A percentile compares a stretch with the other conserved stretches of the same genome.
Evolutionary conservation across 2,329 filamentous ascomycete species (phyloP).

Genomic region (Penicillium sp.): DNA sequence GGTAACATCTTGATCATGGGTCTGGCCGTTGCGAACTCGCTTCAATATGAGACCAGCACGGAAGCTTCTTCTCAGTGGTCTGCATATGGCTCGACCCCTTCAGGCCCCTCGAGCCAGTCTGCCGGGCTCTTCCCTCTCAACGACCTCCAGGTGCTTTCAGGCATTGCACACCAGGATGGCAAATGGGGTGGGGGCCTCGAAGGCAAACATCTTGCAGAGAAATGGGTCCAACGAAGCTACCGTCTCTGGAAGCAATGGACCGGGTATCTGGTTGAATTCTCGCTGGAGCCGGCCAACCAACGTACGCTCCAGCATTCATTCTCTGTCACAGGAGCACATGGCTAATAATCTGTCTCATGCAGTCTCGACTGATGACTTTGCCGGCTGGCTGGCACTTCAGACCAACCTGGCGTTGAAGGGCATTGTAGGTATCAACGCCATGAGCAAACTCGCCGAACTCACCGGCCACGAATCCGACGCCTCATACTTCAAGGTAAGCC

Average conservation of each 20-base stretch:
- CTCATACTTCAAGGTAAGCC: constrained; percentile 54
- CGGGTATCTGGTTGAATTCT: constrained; percentile 70
- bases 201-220: constrained; percentile 56
- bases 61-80: constrained; percentile 60
- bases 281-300: constrained; percentile 71
- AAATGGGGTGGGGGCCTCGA: constrained; percentile 57
- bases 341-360: constrained; percentile 7
- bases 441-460: constrained; percentile 66
- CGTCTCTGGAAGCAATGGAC: constrained; percentile 74
- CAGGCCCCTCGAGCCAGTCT: constrained; percentile 22
- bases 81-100: constrained; percentile 33
- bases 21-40: constrained; percentile 70
- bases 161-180: constrained; percentile 59
- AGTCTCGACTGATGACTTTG: constrained; percentile 82
- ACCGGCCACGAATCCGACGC: constrained; percentile 57
- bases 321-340: not conserved
- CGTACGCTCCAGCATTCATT: constrained; percentile 42
- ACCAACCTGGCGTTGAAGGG: constrained; percentile 81
- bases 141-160: constrained; percentile 49
- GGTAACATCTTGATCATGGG: constrained; percentile 79
- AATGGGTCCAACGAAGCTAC: constrained; percentile 69
- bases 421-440: constrained; percentile 76
- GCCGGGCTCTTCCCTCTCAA: constrained; percentile 49
- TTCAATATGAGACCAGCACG: constrained; percentile 60
- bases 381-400: constrained; percentile 72